Evolutionary conservation across 2,329 filamentous ascomycete species (phyloP).

Genomic region (Didymella keratinophila): DNA sequence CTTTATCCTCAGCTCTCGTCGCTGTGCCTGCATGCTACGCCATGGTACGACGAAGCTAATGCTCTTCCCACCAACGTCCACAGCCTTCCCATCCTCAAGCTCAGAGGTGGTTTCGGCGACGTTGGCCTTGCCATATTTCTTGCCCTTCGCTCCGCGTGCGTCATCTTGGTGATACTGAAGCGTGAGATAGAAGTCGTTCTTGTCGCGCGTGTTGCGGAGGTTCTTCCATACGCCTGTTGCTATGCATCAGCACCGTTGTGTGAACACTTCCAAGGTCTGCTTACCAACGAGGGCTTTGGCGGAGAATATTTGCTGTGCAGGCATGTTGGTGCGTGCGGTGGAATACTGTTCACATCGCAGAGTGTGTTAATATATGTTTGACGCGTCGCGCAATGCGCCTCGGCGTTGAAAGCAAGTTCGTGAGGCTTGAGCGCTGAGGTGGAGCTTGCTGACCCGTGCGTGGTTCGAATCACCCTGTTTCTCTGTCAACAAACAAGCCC

Average conservation of each 20-base stretch:
- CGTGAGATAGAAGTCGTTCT: slow-evolving; percentile 44
- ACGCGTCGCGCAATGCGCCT: slow-evolving; percentile 5
- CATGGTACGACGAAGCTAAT: slow-evolving; percentile 49
- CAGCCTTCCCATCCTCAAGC: slow-evolving; percentile 29
- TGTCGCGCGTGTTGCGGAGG: slow-evolving; percentile 40
- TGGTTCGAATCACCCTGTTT: slow-evolving; percentile 15
- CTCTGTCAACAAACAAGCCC: slow-evolving; percentile 9
- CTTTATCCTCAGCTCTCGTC: slow-evolving; percentile 41
- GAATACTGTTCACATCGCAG: slow-evolving; percentile 14
- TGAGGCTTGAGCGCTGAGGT: slow-evolving; percentile 17
- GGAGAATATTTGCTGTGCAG: slow-evolving; percentile 46
- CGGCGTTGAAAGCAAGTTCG: slow-evolving; percentile 11
- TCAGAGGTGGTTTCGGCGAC: slow-evolving; percentile 30
- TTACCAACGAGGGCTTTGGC: slow-evolving; percentile 41
- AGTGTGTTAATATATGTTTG: neutral
- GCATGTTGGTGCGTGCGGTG: slow-evolving; percentile 18
- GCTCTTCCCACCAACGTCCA: slow-evolving; percentile 37
- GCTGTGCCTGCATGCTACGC: slow-evolving; percentile 47
- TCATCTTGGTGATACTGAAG: slow-evolving; percentile 47
- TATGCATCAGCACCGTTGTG: neutral
- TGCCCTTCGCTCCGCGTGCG: slow-evolving; percentile 25
- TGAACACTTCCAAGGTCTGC: neutral
- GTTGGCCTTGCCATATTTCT: slow-evolving; percentile 28
- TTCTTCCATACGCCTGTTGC: slow-evolving; percentile 42
- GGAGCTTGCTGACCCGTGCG: slow-evolving; percentile 17